Percentiles rank a stretch among this genome's conserved stretches.
Evolutionary conservation across 2,329 filamentous ascomycete genomes (phyloP).

Genomic region (Mycocentrospora acerina): DNA sequence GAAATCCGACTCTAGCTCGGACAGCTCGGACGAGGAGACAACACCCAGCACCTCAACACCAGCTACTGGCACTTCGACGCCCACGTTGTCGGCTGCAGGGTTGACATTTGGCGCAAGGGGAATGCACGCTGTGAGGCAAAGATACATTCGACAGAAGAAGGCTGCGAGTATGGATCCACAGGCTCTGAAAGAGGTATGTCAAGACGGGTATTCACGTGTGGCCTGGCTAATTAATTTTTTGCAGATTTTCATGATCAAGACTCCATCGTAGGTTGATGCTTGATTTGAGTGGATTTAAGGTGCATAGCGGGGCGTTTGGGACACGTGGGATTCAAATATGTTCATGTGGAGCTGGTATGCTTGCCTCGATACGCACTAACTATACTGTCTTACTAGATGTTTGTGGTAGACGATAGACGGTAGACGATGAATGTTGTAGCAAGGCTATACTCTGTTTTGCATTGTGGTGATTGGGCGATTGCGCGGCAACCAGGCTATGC

Average conservation of each 20-base stretch:
- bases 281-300: background rate
- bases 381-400: too few relatives aligned
- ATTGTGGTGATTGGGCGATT: background rate
- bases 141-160: conserved; percentile 87
- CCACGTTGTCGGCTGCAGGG: conserved; percentile 49
- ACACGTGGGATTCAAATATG: background rate
- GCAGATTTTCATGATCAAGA: conserved; percentile 43
- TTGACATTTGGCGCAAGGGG: conserved; percentile 49
- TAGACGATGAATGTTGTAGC: too few relatives aligned
- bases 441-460: background rate
- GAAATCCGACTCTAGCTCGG: conserved; percentile 30
- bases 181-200: conserved; percentile 77
- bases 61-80: conserved; percentile 47
- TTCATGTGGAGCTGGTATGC: too few relatives aligned
- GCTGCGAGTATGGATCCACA: conserved; percentile 78
- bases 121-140: conserved; percentile 73
- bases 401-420: too few relatives aligned
- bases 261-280: conserved; percentile 22
- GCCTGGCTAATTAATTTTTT: conserved; percentile 12
- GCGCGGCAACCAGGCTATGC: too few relatives aligned
- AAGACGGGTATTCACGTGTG: background rate
- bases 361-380: too few relatives aligned
- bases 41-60: conserved; percentile 31
- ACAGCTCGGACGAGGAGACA: conserved; percentile 30
- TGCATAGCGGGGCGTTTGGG: conserved; percentile 39